Conservation (phyloP, 1,139 yeast genomes). For the Groenewaldozyma auringiensis region DNA sequence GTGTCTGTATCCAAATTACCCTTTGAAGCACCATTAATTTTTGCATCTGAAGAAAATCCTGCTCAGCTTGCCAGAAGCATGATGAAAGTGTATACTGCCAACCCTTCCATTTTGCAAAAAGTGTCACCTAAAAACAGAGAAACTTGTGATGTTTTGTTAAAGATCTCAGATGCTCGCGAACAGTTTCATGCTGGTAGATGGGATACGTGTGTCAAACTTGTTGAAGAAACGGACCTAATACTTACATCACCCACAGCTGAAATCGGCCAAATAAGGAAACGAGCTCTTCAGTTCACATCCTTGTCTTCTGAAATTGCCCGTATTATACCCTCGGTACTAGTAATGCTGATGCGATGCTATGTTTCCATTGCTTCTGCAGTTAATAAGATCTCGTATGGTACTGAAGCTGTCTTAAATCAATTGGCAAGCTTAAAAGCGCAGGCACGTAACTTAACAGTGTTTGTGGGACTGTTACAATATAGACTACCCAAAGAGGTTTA, state of each 20-base stretch:
- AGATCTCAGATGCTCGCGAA: conserved; percentile 61
- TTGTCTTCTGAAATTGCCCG: conserved; percentile 67
- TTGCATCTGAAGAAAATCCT: conserved; percentile 33
- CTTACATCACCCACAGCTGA: conserved; percentile 48
- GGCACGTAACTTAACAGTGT: conserved; percentile 85
- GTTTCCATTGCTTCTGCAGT: conserved; percentile 50
- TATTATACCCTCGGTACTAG: conserved; percentile 70
- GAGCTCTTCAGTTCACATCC: conserved; percentile 51
- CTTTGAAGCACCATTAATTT: conserved; percentile 21
- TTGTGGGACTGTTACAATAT: conserved; percentile 93
- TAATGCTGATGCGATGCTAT: conserved; percentile 76
- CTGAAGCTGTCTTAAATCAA: conserved; percentile 46
- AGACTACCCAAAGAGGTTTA: conserved; percentile 91
- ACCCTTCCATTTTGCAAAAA: conserved; percentile 28
- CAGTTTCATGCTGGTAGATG: conserved; percentile 51
- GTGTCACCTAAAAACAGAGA: conserved; percentile 35
- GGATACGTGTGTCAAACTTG: conserved; percentile 48
- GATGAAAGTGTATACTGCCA: conserved; percentile 30
- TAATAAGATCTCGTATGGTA: conserved; percentile 41
- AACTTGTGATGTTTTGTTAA: conserved; percentile 57
- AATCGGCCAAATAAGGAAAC: conserved; percentile 42
- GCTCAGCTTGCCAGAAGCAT: conserved; percentile 35
- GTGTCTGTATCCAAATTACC: conserved; percentile 40
- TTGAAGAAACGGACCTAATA: conserved; percentile 56
- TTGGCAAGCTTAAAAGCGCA: conserved; percentile 52